Conservation (phyloP, 345 rosid species). For the Cardamine chenopodiifolia region DNA sequence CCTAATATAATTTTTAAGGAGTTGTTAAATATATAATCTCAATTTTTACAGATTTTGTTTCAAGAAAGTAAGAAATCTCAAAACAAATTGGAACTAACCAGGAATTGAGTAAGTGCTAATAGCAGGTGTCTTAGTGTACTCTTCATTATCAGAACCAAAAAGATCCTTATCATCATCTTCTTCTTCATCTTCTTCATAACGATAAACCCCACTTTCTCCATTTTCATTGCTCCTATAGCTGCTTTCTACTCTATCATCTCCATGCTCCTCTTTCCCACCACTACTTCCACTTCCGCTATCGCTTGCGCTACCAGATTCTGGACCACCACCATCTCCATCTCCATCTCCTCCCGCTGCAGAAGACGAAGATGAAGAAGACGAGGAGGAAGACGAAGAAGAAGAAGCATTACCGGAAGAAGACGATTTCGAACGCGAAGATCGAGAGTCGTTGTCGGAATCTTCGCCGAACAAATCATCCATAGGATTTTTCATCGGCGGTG, state of each 20-base stretch:
- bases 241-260: slow-evolving; percentile 45
- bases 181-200: slow-evolving; percentile 48
- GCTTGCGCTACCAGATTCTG: slow-evolving; percentile 51
- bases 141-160: slow-evolving; percentile 90
- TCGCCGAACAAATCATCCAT: slow-evolving; percentile 55
- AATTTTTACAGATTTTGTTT: neutral
- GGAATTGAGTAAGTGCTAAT: slow-evolving; percentile 69
- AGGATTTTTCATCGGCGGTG: slow-evolving; percentile 29
- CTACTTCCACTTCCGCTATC: slow-evolving; percentile 50
- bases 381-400: slow-evolving; percentile 56
- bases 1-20: neutral
- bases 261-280: slow-evolving; percentile 52
- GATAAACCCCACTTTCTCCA: slow-evolving; percentile 27
- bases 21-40: neutral
- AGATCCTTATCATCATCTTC: slow-evolving; percentile 61
- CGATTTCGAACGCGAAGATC: slow-evolving; percentile 52
- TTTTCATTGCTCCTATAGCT: slow-evolving; percentile 34
- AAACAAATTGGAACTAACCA: slow-evolving; percentile 46
- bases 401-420: slow-evolving; percentile 54
- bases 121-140: slow-evolving; percentile 76
- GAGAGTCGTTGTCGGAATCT: slow-evolving; percentile 47
- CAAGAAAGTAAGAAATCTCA: neutral
- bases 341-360: slow-evolving; percentile 34
- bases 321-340: slow-evolving; percentile 44
- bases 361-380: slow-evolving; percentile 48